Evolutionary conservation across 345 rosid species (phyloP).

Genomic region (Cochlearia excelsa): DNA sequence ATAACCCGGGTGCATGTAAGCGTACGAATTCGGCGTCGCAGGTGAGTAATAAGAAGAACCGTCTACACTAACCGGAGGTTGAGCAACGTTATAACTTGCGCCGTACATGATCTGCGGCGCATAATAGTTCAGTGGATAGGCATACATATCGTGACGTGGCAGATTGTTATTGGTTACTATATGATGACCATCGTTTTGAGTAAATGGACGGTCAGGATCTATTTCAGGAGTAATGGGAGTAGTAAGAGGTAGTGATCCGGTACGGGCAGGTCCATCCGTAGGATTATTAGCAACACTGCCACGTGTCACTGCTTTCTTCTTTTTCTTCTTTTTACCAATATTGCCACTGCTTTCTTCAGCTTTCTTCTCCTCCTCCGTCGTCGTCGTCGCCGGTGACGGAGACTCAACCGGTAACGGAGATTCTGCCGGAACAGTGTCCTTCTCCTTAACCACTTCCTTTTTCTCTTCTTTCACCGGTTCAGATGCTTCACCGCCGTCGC

Average conservation of each 20-base stretch:
- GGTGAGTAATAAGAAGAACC: conserved; percentile 38
- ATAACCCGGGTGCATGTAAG: conserved; percentile 40
- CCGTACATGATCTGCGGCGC: conserved; percentile 46
- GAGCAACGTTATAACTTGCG: conserved; percentile 49
- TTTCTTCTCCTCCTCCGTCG: conserved; percentile 26
- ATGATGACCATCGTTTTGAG: conserved; percentile 1
- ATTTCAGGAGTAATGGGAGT: conserved; percentile 22
- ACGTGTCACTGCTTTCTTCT: conserved; percentile 48
- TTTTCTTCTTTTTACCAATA: conserved; percentile 59
- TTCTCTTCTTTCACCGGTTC: conserved; percentile 32
- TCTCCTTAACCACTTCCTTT: conserved; percentile 32
- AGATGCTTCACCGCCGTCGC: not conserved
- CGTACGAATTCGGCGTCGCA: conserved; percentile 40
- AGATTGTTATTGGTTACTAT: conserved; percentile 37
- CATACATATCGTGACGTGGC: conserved; percentile 41
- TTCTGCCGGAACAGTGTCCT: conserved; percentile 21
- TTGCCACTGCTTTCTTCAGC: conserved; percentile 25
- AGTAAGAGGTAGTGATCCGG: conserved; percentile 16
- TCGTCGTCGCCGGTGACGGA: conserved; percentile 31
- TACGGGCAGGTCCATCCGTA: conserved; percentile 18
- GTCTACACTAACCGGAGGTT: conserved; percentile 39
- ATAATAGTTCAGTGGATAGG: conserved; percentile 38
- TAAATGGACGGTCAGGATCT: conserved; percentile 28
- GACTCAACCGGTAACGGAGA: conserved; percentile 34
- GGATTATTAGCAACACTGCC: conserved; percentile 10